A percentile compares a stretch with the other conserved stretches of the same genome.
These are phyloP conservation scores for Fragilaria radians DNA, from an alignment of 108 stramenopile species.

Conservation along the genomic window DNA sequence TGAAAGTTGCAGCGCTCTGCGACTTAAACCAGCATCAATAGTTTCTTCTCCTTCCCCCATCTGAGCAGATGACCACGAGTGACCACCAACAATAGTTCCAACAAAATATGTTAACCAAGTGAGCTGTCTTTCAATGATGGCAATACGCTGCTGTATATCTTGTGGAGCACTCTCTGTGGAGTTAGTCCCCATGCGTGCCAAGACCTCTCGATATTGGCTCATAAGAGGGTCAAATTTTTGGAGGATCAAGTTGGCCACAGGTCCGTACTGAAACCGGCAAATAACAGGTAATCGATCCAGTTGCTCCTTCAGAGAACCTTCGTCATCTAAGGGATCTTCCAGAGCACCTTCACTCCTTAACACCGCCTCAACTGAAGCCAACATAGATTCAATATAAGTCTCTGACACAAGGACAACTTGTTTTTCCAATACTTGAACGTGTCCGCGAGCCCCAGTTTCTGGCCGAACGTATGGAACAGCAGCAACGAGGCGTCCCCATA, in stretches of 20 bases:
- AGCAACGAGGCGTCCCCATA: constrained; percentile 94
- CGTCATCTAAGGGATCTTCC: constrained; percentile 94
- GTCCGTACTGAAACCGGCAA: constrained; percentile 88
- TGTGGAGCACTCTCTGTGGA: constrained; percentile 66
- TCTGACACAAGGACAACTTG: constrained; percentile 87
- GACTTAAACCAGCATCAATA: constrained; percentile 88
- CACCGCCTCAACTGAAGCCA: constrained; percentile 87
- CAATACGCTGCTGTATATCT: constrained; percentile 61
- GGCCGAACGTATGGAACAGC: constrained; percentile 97
- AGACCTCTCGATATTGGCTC: constrained; percentile 73
- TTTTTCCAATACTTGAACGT: constrained; percentile 81
- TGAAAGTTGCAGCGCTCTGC: constrained; percentile 83
- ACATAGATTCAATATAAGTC: constrained; percentile 92
- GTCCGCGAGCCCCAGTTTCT: constrained; percentile 82
- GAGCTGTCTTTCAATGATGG: constrained; percentile 88
- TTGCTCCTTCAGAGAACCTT: constrained; percentile 92
- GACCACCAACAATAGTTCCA: constrained; percentile 88
- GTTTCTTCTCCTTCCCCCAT: constrained; percentile 88
- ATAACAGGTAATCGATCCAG: constrained; percentile 92
- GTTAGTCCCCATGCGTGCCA: constrained; percentile 44
- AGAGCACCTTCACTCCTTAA: constrained; percentile 75
- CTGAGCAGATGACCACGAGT: constrained; percentile 84
- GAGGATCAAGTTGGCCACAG: constrained; percentile 74
- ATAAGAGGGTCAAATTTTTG: constrained; percentile 86
- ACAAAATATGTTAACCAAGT: constrained; percentile 96